Evolutionary conservation across 169 alveolate genomes (phyloP), one percentile per base, ranked within the genome.

Genomic region (Neospora caninum): DNA sequence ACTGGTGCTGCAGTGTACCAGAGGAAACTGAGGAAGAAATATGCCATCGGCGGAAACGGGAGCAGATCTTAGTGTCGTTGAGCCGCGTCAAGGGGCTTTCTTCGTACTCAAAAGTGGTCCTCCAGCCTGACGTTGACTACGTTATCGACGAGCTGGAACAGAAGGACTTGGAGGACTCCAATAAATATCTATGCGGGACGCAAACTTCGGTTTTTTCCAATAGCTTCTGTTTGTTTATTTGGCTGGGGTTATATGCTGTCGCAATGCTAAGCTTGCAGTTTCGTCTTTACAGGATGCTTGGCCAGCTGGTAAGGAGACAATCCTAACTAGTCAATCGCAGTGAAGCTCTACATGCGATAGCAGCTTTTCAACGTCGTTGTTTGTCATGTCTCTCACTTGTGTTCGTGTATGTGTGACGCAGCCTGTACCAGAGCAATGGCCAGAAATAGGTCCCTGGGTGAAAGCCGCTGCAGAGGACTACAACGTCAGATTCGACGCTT

Each of bases 1-100:
- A 39, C 87, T 78, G 87, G 87, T 34, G 87, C 87, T 78, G 41
- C 87, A 39, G 87, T 34, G 41, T 34, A 38, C 87, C 87, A 39
- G 87, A 18, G 34, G 89, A 82, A 82, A 43, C 54, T 36, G 89
- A 82, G 16, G 89, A 82, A 45, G 89, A 82, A n/a, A 29, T 41
- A 16, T 82, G 89, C 58, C 54, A 43, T 7, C 54, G 89, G 31
- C 54, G 67, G 89, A 82, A 45, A 36, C 38, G 89, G 41, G 89
- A 82, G 67, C 89, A 82, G 31, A 13, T 82, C 38, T 49, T 82
- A 20, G 69, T n/a, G 67, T 9, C 69, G n/a, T 49, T 82, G 54
- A 39, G 89, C 38, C 89, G 67, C 31, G 89, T 82, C 54, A 82
- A 82, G 67, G 89, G 89, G 38, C 67, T 82, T 41, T 42, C 89